Percentiles rank a stretch among this genome's conserved stretches.
Conservation (phyloP, 2,329 filamentous ascomycete genomes). For the Ophiostoma sp. region DNA sequence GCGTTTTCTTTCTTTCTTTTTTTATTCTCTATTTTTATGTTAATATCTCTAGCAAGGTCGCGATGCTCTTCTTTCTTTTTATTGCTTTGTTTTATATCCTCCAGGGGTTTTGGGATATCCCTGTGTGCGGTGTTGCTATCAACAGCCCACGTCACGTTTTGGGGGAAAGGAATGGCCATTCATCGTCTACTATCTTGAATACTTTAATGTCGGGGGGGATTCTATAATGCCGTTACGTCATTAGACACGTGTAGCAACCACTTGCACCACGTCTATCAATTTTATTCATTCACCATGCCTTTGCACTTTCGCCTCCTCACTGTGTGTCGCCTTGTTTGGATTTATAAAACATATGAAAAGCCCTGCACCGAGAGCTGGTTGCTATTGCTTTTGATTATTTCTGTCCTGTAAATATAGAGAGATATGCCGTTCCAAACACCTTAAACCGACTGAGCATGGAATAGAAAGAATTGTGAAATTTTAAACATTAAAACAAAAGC, state of each 20-base stretch:
- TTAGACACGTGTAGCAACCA: background rate
- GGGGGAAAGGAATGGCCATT: background rate
- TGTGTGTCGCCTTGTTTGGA: background rate
- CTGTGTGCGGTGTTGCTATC: background rate
- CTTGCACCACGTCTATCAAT: background rate
- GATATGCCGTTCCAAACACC: background rate
- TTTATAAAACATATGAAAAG: background rate
- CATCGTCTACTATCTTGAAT: slow-evolving; percentile 1
- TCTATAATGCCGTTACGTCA: background rate
- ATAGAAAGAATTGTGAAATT: background rate
- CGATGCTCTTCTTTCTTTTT: background rate
- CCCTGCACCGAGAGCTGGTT: background rate
- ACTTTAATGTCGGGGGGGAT: background rate
- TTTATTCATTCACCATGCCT: background rate
- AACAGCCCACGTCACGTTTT: background rate
- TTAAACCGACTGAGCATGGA: background rate
- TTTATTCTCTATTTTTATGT: background rate
- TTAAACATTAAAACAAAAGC: background rate
- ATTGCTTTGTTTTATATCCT: background rate
- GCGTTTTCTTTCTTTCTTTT: slow-evolving; percentile 8
- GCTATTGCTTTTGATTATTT: background rate
- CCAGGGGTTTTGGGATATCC: background rate
- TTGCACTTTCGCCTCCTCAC: background rate
- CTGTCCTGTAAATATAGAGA: background rate
- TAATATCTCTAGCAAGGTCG: background rate